phyloP scores from a whole-genome alignment of 2,329 filamentous ascomycete genomes.

The Colletotrichum limetticola region DNA sequence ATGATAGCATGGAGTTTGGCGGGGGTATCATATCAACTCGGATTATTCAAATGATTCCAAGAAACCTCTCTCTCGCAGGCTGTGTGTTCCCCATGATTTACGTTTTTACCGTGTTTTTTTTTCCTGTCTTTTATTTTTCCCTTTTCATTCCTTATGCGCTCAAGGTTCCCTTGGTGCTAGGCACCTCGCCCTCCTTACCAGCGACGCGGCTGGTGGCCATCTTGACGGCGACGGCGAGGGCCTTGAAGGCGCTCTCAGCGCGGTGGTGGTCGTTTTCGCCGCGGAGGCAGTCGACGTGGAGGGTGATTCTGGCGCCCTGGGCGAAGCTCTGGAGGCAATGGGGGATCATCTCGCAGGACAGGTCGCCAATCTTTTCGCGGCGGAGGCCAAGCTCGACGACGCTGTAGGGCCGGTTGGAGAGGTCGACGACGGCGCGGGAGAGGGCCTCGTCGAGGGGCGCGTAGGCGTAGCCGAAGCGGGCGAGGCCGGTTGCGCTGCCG shows the following conservation, averaged over 20 bases:
- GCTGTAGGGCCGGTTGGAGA: constrained; percentile 89
- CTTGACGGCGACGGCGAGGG: constrained; percentile 85
- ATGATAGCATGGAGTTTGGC: constrained; percentile 36
- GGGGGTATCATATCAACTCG: constrained; percentile 30
- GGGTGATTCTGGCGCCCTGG: constrained; percentile 87
- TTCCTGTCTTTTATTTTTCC: background rate
- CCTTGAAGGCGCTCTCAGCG: constrained; percentile 97
- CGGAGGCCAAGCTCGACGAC: constrained; percentile 86
- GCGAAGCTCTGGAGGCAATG: constrained; percentile 96
- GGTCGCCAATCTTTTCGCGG: constrained; percentile 92
- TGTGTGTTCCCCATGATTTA: background rate
- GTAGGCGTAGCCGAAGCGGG: constrained; percentile 92
- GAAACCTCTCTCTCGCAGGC: constrained; percentile 8
- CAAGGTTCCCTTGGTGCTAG: constrained; percentile 95
- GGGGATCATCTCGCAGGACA: constrained; percentile 96
- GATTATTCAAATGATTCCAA: constrained; percentile 17
- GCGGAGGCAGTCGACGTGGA: constrained; percentile 92
- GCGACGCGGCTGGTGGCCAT: constrained; percentile 79
- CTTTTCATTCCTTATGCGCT: constrained; percentile 51
- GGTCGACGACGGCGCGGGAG: constrained; percentile 91
- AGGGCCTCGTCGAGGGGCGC: constrained; percentile 95
- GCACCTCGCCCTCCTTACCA: constrained; percentile 90
- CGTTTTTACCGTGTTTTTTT: constrained; percentile 2
- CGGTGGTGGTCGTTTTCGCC: constrained; percentile 96
- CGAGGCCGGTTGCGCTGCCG: constrained; percentile 80